Evolutionary conservation across 2,329 filamentous ascomycete species (phyloP).

Genomic region (Cadophora luteo-olivacea): DNA sequence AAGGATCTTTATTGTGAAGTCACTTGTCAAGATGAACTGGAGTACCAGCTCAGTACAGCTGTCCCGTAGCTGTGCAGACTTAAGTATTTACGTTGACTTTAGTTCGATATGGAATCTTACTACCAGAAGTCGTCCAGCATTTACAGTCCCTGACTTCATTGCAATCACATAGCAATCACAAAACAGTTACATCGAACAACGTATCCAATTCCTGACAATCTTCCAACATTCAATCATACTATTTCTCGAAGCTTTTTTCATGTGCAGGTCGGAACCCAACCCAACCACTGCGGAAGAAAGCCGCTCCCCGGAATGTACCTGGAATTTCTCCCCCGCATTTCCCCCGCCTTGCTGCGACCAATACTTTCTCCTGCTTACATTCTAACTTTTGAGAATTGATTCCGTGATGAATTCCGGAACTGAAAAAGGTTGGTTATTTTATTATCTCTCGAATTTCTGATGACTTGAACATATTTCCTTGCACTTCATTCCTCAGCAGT

Average conservation of each 20-base stretch:
- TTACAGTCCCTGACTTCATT: too few species aligned
- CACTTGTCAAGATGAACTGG: not conserved
- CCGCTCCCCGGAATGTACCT: not conserved
- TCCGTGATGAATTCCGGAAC: not conserved
- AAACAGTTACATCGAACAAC: too few species aligned
- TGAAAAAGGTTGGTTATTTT: not conserved
- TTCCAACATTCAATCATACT: not conserved
- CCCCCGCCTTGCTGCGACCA: conserved; percentile 1
- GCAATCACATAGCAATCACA: too few species aligned
- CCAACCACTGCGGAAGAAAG: not conserved
- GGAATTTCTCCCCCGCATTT: not conserved
- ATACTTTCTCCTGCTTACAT: not conserved
- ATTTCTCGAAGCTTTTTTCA: not conserved
- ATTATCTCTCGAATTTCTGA: not conserved
- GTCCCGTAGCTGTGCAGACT: not conserved
- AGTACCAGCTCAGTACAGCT: not conserved
- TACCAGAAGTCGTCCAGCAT: too few species aligned
- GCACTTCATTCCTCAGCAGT: not conserved
- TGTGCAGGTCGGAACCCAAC: not conserved
- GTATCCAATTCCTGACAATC: too few species aligned
- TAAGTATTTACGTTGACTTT: not conserved
- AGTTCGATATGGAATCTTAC: too few species aligned
- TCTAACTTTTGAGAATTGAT: not conserved
- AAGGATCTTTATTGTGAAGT: conserved; percentile 13
- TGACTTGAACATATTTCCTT: not conserved